phyloP scores from a whole-genome alignment of 179 eudicot species.

The Silene vulgaris region DNA sequence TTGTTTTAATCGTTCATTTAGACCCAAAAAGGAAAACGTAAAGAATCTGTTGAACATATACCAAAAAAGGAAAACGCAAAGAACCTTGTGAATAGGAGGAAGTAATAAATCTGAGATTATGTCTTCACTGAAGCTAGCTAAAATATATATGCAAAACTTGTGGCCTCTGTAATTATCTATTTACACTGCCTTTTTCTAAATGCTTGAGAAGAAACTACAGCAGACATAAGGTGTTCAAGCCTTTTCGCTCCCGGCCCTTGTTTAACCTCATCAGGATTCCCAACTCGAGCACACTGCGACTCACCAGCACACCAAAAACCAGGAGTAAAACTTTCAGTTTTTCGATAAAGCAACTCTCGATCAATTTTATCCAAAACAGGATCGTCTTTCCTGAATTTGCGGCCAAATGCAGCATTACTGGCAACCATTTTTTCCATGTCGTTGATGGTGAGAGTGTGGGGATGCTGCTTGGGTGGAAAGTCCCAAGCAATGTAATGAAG shows the following conservation, averaged over 20 bases:
- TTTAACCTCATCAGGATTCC: constrained; percentile 41
- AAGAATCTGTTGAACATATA: too few relatives aligned
- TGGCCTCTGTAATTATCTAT: constrained; percentile 30
- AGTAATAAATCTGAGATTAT: too few relatives aligned
- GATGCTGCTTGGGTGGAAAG: constrained; percentile 76
- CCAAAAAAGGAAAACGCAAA: too few relatives aligned
- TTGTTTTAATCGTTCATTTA: too few relatives aligned
- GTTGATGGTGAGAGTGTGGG: constrained; percentile 47
- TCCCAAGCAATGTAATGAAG: constrained; percentile 64
- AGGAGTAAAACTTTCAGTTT: constrained; percentile 58
- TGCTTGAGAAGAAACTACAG: constrained; percentile 35
- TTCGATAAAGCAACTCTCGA: constrained; percentile 45
- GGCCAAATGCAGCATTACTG: constrained; percentile 67
- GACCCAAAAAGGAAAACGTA: too few relatives aligned
- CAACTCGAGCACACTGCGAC: constrained; percentile 51
- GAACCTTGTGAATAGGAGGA: too few relatives aligned
- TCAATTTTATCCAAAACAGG: constrained; percentile 67
- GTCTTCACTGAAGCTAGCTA: too few relatives aligned
- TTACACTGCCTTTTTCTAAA: constrained; percentile 44
- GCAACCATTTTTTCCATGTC: constrained; percentile 51
- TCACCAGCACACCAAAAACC: constrained; percentile 77
- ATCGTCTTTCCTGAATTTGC: constrained; percentile 57
- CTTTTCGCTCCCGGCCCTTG: constrained; percentile 61
- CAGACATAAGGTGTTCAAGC: constrained; percentile 46
- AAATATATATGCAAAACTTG: too few relatives aligned